Evolutionary conservation across 768 basidiomycete species (phyloP), one percentile per base, ranked within the genome.

Genomic region (Collybia nuda): DNA sequence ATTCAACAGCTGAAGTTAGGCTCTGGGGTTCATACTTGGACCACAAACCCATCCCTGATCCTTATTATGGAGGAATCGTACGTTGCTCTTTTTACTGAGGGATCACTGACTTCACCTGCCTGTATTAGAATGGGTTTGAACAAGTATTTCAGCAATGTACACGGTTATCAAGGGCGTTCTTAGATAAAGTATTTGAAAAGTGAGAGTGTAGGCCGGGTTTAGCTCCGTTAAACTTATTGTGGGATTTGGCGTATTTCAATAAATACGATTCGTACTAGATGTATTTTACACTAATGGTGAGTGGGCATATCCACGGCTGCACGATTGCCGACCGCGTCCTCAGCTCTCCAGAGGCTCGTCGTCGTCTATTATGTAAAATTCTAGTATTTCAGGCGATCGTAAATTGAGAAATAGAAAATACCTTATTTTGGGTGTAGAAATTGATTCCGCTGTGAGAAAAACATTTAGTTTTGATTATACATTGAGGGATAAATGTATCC

Each of bases 361-460:
- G 84, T 93, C 2, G 95, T 98, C 93, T 92, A 42, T 32, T 5
- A 39, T 29, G 47, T 19, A 29, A 49, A 17, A 32, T 58, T 40
- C 42, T 11, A 56, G 22, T 17, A 46, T 5, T 46, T 17, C 40
- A 14, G 6, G 23, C 19, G 7, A 19, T 14, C 18, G 35, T 26
- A 7, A 7, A 7, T 26, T 32, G 7, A 44, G 9, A 41, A 5
- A 29, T 14, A 19, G 41, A 14, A 32, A 59, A 50, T 56, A 82
- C 88, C 84, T 97, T 98, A 68, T 93, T 88, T 68, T 94, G 89
- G 2, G 96, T 98, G 66, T 94, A 98, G 73, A 98, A 98, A 66
- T 90, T 90, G 70, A 98, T 80, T 21, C 91, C 95, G 55, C 90
- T 88, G 60, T 5, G 23, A 29, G 17, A 38, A 56, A 44, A 40